Evolutionary conservation across 352 stramenopile genomes (phyloP).

Genomic region (Globisporangium cylindrosporum): DNA sequence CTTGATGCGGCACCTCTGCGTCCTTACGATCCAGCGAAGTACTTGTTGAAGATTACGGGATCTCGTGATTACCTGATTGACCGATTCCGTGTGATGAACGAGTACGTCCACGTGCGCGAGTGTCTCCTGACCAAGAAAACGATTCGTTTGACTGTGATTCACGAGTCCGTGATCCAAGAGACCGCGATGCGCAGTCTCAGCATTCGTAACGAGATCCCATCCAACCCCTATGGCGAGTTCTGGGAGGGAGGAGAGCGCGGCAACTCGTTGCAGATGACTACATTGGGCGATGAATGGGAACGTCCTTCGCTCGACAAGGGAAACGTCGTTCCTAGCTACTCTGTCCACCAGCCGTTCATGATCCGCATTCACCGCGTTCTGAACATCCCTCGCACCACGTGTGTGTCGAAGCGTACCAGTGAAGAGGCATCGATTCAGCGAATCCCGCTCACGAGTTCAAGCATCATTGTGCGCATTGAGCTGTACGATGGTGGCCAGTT

Average conservation of each 20-base stretch:
- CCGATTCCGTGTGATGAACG: conserved; percentile 75
- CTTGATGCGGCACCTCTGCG: conserved; percentile 69
- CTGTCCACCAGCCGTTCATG: conserved; percentile 61
- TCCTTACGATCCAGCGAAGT: conserved; percentile 79
- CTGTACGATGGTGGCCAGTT: conserved; percentile 74
- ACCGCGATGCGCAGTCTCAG: conserved; percentile 75
- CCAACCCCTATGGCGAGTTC: conserved; percentile 63
- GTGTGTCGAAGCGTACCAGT: conserved; percentile 58
- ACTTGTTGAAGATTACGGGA: conserved; percentile 82
- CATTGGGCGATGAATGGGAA: conserved; percentile 67
- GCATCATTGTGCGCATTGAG: conserved; percentile 72
- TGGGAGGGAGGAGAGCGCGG: conserved; percentile 49
- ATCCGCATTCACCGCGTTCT: conserved; percentile 76
- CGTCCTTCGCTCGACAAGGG: conserved; percentile 33
- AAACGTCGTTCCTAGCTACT: conserved; percentile 42
- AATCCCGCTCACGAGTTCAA: conserved; percentile 54
- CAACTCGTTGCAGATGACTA: conserved; percentile 71
- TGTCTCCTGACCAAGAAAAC: conserved; percentile 86
- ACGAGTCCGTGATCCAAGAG: conserved; percentile 84
- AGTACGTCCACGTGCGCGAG: conserved; percentile 87
- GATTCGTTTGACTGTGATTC: conserved; percentile 79
- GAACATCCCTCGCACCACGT: conserved; percentile 80
- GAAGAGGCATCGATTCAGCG: conserved; percentile 57
- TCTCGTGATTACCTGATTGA: conserved; percentile 88
- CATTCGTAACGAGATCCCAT: conserved; percentile 56